A percentile compares a stretch with the other conserved stretches of the same genome.
These are phyloP conservation scores for Gremmenia infestans DNA, from an alignment of 2,329 filamentous ascomycete genomes.

Conservation along the genomic window DNA sequence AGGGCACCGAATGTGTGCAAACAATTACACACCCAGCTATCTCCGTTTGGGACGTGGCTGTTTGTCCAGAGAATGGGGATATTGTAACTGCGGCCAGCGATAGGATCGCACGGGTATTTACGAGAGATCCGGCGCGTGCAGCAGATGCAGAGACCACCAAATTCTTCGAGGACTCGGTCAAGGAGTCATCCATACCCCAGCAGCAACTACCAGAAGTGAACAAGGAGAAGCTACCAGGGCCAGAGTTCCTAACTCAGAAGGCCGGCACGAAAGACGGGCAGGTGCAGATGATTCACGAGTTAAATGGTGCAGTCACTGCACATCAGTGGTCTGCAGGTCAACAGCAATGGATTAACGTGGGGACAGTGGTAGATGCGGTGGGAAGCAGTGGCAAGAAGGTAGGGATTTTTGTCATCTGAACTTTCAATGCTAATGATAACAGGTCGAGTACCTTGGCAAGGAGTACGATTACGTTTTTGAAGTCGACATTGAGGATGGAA, in stretches of 20 bases:
- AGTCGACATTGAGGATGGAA: constrained; percentile 91
- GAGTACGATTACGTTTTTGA: constrained; percentile 97
- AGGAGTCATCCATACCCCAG: constrained; percentile 78
- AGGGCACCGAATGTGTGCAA: constrained; percentile 75
- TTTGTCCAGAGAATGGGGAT: constrained; percentile 75
- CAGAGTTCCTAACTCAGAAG: constrained; percentile 77
- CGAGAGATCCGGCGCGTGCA: constrained; percentile 60
- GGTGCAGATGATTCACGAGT: constrained; percentile 83
- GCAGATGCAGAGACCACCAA: constrained; percentile 64
- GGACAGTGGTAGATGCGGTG: constrained; percentile 88
- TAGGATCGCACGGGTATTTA: constrained; percentile 79
- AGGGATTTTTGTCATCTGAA: background rate
- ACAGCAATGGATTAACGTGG: constrained; percentile 78
- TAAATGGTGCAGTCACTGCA: constrained; percentile 75
- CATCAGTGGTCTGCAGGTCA: constrained; percentile 77
- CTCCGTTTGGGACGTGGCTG: constrained; percentile 92
- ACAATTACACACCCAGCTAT: constrained; percentile 97
- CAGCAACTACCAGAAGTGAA: constrained; percentile 81
- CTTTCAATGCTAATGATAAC: background rate
- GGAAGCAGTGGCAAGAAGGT: constrained; percentile 75
- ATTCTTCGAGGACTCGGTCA: constrained; percentile 77
- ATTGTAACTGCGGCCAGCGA: constrained; percentile 94
- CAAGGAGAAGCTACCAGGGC: constrained; percentile 85
- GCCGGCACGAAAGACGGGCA: constrained; percentile 94
- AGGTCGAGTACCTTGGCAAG: constrained; percentile 66